Percentiles rank a stretch among this genome's conserved stretches.
Conservation (phyloP, 2,329 filamentous ascomycete species). For the Tolypocladium inflatum region DNA sequence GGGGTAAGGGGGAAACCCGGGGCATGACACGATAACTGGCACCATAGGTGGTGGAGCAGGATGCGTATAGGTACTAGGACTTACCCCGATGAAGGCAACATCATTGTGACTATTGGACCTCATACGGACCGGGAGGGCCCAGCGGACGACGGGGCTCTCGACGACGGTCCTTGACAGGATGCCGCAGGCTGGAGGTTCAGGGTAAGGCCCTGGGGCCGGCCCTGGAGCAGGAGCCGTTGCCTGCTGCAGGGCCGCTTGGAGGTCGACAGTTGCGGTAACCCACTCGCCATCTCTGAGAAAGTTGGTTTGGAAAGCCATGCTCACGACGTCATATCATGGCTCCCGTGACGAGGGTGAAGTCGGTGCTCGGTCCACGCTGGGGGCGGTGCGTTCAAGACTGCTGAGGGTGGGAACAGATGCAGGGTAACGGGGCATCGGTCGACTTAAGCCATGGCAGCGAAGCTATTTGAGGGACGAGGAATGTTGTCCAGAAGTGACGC, state of each 20-base stretch:
- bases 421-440: neutral
- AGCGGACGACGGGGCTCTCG: conserved; percentile 64
- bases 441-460: neutral
- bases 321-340: conserved; percentile 13
- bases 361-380: neutral
- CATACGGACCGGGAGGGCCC: conserved; percentile 71
- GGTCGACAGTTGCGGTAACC: conserved; percentile 42
- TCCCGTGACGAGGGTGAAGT: neutral
- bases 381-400: neutral
- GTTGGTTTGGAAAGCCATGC: conserved; percentile 42
- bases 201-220: conserved; percentile 17
- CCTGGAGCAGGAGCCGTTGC: conserved; percentile 22
- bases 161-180: conserved; percentile 72
- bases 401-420: neutral
- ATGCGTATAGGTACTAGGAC: conserved; percentile 17
- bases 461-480: too few relatives aligned
- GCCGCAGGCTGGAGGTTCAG: conserved; percentile 49
- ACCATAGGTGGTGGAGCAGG: neutral
- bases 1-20: neutral
- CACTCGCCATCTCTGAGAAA: conserved; percentile 45
- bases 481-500: neutral
- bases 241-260: conserved; percentile 29
- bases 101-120: conserved; percentile 64
- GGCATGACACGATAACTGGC: neutral
- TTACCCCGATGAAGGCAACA: conserved; percentile 74